A percentile compares a stretch with the other conserved stretches of the same genome.
phyloP scores from a whole-genome alignment of 305 asterid species.

The Fraxinus baroniana region DNA sequence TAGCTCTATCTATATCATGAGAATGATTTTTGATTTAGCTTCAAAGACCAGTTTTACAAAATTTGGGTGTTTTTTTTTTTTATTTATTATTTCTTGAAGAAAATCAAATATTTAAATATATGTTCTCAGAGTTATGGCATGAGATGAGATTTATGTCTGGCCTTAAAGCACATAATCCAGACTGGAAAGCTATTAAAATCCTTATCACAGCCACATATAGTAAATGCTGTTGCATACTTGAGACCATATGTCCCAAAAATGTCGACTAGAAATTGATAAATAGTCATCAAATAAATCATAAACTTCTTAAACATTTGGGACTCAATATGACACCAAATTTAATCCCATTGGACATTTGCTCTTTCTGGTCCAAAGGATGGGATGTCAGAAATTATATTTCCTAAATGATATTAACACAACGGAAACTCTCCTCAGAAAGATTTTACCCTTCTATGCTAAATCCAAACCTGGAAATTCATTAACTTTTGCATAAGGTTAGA shows the following conservation, averaged over 20 bases:
- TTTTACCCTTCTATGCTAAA: neutral
- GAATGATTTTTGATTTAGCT: neutral
- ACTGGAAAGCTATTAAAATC: neutral
- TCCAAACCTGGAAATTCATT: neutral
- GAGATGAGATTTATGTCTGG: neutral
- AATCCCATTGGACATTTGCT: neutral
- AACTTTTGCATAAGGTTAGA: neutral
- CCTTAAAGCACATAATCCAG: neutral
- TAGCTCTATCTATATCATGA: conserved; percentile 8
- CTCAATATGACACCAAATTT: neutral
- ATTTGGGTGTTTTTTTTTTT: neutral
- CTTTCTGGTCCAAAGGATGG: neutral
- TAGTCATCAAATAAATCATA: neutral
- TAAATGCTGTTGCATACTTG: neutral
- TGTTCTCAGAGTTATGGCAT: neutral
- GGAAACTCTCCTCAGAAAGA: neutral
- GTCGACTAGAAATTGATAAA: neutral
- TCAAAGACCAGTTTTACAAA: neutral
- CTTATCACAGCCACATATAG: neutral
- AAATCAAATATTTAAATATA: neutral
- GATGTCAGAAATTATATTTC: neutral
- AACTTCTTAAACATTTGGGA: neutral
- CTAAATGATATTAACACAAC: neutral
- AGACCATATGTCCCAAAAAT: neutral
- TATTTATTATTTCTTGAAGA: neutral